A percentile compares a stretch with the other conserved stretches of the same genome.
phyloP scores from a whole-genome alignment of 2,329 filamentous ascomycete species.

The Fusarium sp. region DNA sequence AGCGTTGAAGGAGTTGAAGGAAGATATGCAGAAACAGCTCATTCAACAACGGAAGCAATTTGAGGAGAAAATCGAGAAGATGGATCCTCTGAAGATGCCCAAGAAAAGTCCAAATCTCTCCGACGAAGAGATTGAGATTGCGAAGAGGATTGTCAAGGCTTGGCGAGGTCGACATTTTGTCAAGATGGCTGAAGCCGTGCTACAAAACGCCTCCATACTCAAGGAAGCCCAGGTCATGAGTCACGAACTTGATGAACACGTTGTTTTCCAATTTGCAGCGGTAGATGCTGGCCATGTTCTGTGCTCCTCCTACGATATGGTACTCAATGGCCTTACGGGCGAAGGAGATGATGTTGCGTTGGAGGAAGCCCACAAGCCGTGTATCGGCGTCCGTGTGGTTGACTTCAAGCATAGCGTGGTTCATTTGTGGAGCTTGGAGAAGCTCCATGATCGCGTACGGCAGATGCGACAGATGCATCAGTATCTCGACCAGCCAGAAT shows the following conservation, averaged over 20 bases:
- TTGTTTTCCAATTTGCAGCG: conserved; percentile 95
- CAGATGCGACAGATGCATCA: conserved; percentile 98
- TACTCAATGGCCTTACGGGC: conserved; percentile 87
- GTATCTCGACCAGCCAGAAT: conserved; percentile 95
- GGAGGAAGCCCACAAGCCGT: conserved; percentile 86
- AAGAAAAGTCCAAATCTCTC: conserved; percentile 75
- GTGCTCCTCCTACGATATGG: conserved; percentile 96
- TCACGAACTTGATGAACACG: conserved; percentile 91
- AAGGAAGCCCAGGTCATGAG: conserved; percentile 99
- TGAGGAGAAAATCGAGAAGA: conserved; percentile 84
- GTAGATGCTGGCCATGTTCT: conserved; percentile 89
- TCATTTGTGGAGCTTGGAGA: conserved; percentile 94
- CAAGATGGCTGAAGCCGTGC: conserved; percentile 90
- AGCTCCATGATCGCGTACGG: conserved; percentile 86
- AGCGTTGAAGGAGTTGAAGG: conserved; percentile 80
- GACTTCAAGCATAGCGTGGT: conserved; percentile 90
- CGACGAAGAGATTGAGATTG: conserved; percentile 78
- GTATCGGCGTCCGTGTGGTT: conserved; percentile 88
- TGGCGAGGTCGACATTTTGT: conserved; percentile 92
- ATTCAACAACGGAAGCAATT: conserved; percentile 86
- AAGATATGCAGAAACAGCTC: conserved; percentile 89
- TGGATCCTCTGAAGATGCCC: conserved; percentile 73
- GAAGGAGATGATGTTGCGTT: conserved; percentile 87
- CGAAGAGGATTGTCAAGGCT: conserved; percentile 74
- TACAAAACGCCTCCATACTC: conserved; percentile 87